phyloP scores from a whole-genome alignment of 768 basidiomycete species.

The Butyriboletus loyo region DNA sequence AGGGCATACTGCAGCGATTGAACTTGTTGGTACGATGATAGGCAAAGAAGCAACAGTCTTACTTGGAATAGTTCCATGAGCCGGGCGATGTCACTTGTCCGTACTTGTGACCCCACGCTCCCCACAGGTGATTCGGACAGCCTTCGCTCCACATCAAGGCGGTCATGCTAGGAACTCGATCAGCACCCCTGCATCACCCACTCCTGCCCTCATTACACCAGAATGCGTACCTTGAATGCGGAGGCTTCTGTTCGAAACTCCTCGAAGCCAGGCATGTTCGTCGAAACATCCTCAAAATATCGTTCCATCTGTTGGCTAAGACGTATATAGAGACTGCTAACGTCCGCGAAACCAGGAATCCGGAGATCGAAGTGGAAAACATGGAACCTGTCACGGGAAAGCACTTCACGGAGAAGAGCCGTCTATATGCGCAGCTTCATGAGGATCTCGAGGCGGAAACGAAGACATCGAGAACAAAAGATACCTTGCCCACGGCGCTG shows the following conservation, averaged over 20 bases:
- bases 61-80: slow-evolving; percentile 86
- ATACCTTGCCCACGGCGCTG: slow-evolving; percentile 77
- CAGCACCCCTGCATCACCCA: background rate
- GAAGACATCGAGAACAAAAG: background rate
- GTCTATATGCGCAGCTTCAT: slow-evolving; percentile 44
- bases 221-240: slow-evolving; percentile 66
- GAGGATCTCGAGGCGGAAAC: background rate
- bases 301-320: slow-evolving; percentile 79
- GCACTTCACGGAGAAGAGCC: slow-evolving; percentile 72
- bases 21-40: background rate
- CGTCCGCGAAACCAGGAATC: slow-evolving; percentile 80
- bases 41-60: slow-evolving; percentile 3
- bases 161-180: slow-evolving; percentile 55
- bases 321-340: slow-evolving; percentile 72
- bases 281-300: slow-evolving; percentile 68
- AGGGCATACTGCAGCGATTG: slow-evolving; percentile 52
- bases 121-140: slow-evolving; percentile 42
- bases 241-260: slow-evolving; percentile 73
- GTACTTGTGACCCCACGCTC: slow-evolving; percentile 49
- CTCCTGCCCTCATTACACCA: background rate
- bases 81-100: slow-evolving; percentile 76
- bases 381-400: slow-evolving; percentile 65
- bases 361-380: slow-evolving; percentile 83
- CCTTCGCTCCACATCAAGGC: slow-evolving; percentile 67
- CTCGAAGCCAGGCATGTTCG: slow-evolving; percentile 57